These are phyloP conservation scores for Alisma plantagoaquatica DNA, from an alignment of 106 monocot species.

Conservation along the genomic window DNA sequence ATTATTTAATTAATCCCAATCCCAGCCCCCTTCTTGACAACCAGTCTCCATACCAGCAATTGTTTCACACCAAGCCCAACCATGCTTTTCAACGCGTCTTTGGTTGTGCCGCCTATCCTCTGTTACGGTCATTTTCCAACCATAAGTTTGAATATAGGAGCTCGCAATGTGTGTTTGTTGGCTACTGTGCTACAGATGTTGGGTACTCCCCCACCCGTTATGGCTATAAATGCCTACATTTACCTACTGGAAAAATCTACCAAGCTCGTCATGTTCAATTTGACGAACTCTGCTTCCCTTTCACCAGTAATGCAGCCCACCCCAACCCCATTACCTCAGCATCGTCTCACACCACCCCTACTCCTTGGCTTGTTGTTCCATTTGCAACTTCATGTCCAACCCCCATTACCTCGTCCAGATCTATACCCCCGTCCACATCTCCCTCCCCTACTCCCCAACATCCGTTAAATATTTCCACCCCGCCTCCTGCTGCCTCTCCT, in stretches of 20 bases:
- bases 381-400: not conserved
- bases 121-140: not conserved
- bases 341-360: no score
- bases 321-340: no score
- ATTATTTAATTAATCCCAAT: constrained; percentile 1
- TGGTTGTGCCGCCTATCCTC: constrained; percentile 4
- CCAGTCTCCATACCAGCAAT: not conserved
- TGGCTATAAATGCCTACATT: not conserved
- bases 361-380: not conserved
- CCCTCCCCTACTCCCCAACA: not conserved
- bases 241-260: no score
- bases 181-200: not conserved
- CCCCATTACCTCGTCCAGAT: not conserved
- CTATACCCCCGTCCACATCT: not conserved
- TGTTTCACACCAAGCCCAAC: not conserved
- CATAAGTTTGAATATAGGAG: not conserved
- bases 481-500: not conserved
- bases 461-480: no score
- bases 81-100: not conserved
- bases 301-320: no score
- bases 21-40: not conserved
- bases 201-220: no score
- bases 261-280: not conserved
- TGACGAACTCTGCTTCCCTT: not conserved
- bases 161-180: not conserved